These are phyloP conservation scores for Ophiosphaerella korrae DNA, from an alignment of 2,329 filamentous ascomycete genomes.

Conservation along the genomic window DNA sequence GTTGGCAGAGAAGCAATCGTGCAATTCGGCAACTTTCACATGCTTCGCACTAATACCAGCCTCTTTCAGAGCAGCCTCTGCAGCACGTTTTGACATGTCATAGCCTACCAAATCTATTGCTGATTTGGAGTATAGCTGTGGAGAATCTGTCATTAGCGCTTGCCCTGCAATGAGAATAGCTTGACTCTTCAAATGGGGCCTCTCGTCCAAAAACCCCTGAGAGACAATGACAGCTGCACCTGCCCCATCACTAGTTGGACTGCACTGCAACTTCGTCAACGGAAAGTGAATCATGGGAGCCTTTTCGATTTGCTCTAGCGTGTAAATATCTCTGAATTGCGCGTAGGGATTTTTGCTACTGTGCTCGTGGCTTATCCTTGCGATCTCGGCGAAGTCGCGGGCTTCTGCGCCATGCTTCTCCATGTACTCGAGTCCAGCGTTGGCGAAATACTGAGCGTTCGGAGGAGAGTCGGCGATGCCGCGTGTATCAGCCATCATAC, in stretches of 20 bases:
- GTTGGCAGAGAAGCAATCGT: constrained; percentile 96
- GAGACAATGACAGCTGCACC: constrained; percentile 89
- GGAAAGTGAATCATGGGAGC: constrained; percentile 79
- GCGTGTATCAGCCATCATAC: constrained; percentile 82
- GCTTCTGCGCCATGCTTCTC: constrained; percentile 85
- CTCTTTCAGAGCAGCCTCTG: constrained; percentile 70
- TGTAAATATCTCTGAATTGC: constrained; percentile 91
- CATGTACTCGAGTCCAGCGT: constrained; percentile 91
- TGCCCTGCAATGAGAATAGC: constrained; percentile 88
- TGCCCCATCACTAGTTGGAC: constrained; percentile 89
- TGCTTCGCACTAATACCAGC: constrained; percentile 70
- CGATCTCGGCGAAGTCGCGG: constrained; percentile 93
- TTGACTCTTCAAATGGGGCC: constrained; percentile 78
- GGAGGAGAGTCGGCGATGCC: constrained; percentile 80
- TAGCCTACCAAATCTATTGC: constrained; percentile 89
- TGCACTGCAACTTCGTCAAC: constrained; percentile 94
- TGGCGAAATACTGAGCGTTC: constrained; percentile 92
- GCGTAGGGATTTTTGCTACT: constrained; percentile 90
- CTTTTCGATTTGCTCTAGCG: constrained; percentile 77
- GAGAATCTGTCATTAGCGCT: constrained; percentile 79
- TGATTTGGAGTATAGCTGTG: constrained; percentile 75
- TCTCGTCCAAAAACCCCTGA: constrained; percentile 81
- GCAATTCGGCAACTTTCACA: constrained; percentile 84
- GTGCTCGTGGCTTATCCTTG: constrained; percentile 87
- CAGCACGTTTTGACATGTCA: constrained; percentile 79